phyloP scores from a whole-genome alignment of 768 basidiomycete species.

The Termitomyces sp. region DNA sequence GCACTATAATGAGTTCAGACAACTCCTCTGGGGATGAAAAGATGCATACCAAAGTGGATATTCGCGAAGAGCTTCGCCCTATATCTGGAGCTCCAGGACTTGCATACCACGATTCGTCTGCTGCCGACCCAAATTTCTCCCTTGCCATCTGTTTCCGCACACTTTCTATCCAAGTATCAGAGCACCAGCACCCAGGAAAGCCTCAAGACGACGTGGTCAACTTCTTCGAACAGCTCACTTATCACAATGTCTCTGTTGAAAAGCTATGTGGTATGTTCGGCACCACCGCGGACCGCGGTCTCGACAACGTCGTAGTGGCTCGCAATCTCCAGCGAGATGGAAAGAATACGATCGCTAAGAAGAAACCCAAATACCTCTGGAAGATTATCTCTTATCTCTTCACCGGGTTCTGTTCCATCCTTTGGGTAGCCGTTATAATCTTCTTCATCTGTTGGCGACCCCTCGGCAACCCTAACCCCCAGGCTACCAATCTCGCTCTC shows the following conservation, averaged over 20 bases:
- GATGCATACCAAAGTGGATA: not conserved
- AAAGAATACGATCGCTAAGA: conserved; percentile 5
- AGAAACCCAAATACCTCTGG: conserved; percentile 5
- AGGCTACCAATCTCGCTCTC: conserved; percentile 10
- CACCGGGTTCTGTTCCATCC: conserved; percentile 10
- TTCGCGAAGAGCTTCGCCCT: not conserved
- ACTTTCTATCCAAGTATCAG: conserved; percentile 9
- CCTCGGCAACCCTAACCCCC: conserved; percentile 1
- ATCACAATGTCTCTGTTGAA: conserved; percentile 2
- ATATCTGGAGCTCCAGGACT: not conserved
- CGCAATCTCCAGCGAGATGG: conserved; percentile 9
- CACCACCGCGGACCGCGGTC: conserved; percentile 5
- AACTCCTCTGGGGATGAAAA: not conserved
- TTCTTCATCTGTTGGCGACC: conserved; percentile 12
- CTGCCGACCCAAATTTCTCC: not conserved
- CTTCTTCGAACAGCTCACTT: conserved; percentile 5
- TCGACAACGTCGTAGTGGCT: conserved; percentile 3
- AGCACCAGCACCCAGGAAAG: not conserved
- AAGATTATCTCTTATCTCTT: conserved; percentile 7
- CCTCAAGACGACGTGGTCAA: not conserved
- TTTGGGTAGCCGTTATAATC: conserved; percentile 11
- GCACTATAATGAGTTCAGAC: not conserved
- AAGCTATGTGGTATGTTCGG: conserved; percentile 7
- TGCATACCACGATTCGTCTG: not conserved
- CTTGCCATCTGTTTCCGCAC: conserved; percentile 10